These are phyloP conservation scores for Prunus mira DNA, from an alignment of 306 rosid genomes.

Conservation along the genomic window DNA sequence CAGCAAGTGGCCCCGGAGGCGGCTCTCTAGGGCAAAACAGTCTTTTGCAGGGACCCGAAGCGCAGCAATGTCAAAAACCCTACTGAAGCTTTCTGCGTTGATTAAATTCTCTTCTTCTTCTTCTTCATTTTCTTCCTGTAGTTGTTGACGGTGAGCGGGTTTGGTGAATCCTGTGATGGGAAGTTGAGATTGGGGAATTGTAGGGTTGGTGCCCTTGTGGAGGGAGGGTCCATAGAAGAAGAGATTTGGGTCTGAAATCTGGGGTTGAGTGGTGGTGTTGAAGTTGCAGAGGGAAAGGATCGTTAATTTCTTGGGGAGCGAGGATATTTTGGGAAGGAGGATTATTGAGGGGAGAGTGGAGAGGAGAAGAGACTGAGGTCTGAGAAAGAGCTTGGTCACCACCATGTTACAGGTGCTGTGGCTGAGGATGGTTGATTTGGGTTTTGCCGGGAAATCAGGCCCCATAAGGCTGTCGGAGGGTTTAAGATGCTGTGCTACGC, in stretches of 20 bases:
- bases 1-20: slow-evolving; percentile 86
- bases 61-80: slow-evolving; percentile 66
- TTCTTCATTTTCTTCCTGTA: neutral
- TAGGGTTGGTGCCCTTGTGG: slow-evolving; percentile 42
- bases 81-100: slow-evolving; percentile 50
- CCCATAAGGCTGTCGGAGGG: neutral
- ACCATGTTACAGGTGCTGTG: neutral
- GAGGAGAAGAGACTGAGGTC: slow-evolving; percentile 33
- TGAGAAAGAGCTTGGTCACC: slow-evolving; percentile 38
- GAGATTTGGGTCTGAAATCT: slow-evolving; percentile 15
- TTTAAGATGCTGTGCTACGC: slow-evolving; percentile 3
- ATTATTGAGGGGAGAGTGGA: slow-evolving; percentile 23
- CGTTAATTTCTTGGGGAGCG: slow-evolving; percentile 15
- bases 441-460: neutral
- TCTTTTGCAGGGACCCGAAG: slow-evolving; percentile 73
- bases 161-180: neutral
- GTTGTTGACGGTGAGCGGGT: neutral
- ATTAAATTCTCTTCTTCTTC: slow-evolving; percentile 20
- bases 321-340: slow-evolving; percentile 17
- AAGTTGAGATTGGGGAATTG: slow-evolving; percentile 7
- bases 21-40: slow-evolving; percentile 67
- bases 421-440: neutral
- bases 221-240: slow-evolving; percentile 76
- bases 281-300: slow-evolving; percentile 20
- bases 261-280: slow-evolving; percentile 15